Percentiles rank a stretch among this genome's conserved stretches.
phyloP scores from a whole-genome alignment of 2,329 filamentous ascomycete genomes.

The Fusarium liriodendri region DNA sequence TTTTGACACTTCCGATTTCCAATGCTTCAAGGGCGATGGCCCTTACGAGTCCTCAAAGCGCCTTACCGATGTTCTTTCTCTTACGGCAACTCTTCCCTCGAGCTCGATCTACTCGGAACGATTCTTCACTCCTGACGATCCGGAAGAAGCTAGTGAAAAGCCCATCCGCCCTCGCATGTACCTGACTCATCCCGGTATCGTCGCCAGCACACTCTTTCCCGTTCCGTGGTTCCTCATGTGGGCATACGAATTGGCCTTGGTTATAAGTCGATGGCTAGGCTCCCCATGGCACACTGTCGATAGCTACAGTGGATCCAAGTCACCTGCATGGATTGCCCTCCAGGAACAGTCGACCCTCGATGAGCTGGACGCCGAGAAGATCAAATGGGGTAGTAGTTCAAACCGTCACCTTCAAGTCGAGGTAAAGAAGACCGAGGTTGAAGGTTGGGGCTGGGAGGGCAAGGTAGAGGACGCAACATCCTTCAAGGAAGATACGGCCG shows the following conservation, averaged over 20 bases:
- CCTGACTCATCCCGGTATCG: slow-evolving; percentile 87
- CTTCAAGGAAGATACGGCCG: slow-evolving; percentile 55
- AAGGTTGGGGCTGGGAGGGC: slow-evolving; percentile 84
- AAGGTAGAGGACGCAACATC: slow-evolving; percentile 59
- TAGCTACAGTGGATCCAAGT: slow-evolving; percentile 81
- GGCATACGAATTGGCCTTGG: slow-evolving; percentile 75
- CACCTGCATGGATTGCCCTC: slow-evolving; percentile 83
- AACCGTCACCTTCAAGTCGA: slow-evolving; percentile 67
- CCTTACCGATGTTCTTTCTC: slow-evolving; percentile 83
- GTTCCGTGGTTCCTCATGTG: slow-evolving; percentile 76
- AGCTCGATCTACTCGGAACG: slow-evolving; percentile 65
- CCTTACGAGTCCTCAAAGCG: slow-evolving; percentile 92
- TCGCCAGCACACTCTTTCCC: slow-evolving; percentile 83
- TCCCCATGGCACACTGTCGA: slow-evolving; percentile 88
- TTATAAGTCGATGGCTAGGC: slow-evolving; percentile 79
- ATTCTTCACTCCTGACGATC: slow-evolving; percentile 61
- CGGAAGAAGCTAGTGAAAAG: slow-evolving; percentile 34
- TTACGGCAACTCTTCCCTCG: slow-evolving; percentile 77
- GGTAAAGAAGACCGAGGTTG: slow-evolving; percentile 83
- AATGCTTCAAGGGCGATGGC: slow-evolving; percentile 70
- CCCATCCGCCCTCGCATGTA: slow-evolving; percentile 72
- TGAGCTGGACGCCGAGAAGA: slow-evolving; percentile 61
- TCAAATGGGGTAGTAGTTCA: slow-evolving; percentile 88
- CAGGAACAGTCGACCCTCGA: slow-evolving; percentile 72
- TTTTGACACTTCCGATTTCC: slow-evolving; percentile 78